Evolutionary conservation across 495 filamentous ascomycete genomes (phyloP), one percentile per base, ranked within the genome.

Genomic region (Xylaria intraflava): DNA sequence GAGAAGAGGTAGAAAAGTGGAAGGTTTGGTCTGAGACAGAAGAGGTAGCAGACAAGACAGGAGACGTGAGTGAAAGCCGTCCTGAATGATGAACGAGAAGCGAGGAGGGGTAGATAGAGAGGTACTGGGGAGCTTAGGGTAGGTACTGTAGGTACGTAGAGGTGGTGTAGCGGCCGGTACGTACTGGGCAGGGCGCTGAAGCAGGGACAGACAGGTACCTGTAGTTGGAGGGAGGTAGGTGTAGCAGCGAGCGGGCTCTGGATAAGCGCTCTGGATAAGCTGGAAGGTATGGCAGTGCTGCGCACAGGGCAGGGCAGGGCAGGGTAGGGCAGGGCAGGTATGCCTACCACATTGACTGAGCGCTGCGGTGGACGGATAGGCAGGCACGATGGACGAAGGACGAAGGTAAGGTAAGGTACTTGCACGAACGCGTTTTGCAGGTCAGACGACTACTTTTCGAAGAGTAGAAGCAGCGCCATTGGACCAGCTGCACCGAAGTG

Each of bases 391-490:
- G n/a, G 3, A 17, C 35, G 3, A 38, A 38, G n/a, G 9, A 17
- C 35, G 35, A 38, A n/a, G 2, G 16, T 17, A n/a, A 38, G 35
- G 35, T n/a, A n/a, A 17, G 31, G 31, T 35, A 42, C 16, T 42
- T 46, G 22, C 26, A 55, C 45, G 52, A 36, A 43, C 47, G 38
- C 42, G 52, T 42, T 36, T 35, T 55, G 42, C 52, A 55, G 52
- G 52, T 55, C 52, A 55, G 52, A 45, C 52, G 52, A 55, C 52
- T 55, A 45, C 48, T 55, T 55, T 45, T 30, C 35, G 43, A 41
- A 38, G 43, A 41, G 31, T 38, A 46, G 41, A 19, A 2, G 36
- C 42, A 1, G 23, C 23, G 3, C n/a, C 35, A 54, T 54, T 54
- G 51, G 51, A 20, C 33, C 43, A 23, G 1, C 26, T 55, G 52